Conservation (phyloP, 371 early-diverging fungal genomes). For the Syncephalastrum contaminatum region DNA sequence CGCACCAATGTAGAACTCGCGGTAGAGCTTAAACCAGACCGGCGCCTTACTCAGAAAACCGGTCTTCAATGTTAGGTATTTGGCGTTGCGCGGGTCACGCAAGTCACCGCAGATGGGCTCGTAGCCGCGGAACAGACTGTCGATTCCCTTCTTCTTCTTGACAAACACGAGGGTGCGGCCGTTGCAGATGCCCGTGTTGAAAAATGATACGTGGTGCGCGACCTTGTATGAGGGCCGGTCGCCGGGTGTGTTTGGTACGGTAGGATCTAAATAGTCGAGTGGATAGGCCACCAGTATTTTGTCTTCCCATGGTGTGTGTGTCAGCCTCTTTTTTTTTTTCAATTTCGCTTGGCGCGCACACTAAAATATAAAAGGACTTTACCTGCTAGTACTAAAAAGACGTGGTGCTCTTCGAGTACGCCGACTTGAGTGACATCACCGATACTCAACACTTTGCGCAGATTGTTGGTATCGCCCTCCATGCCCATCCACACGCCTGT, state of each 20-base stretch:
- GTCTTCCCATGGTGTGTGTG: slow-evolving; percentile 45
- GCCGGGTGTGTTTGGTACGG: slow-evolving; percentile 30
- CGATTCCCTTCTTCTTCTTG: slow-evolving; percentile 51
- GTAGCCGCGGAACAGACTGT: slow-evolving; percentile 39
- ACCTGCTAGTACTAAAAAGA: slow-evolving; percentile 40
- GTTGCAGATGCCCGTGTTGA: slow-evolving; percentile 67
- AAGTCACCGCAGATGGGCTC: slow-evolving; percentile 43
- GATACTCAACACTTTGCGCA: slow-evolving; percentile 27
- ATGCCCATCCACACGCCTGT: slow-evolving; percentile 66
- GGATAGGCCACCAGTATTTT: slow-evolving; percentile 73
- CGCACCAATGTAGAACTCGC: slow-evolving; percentile 81
- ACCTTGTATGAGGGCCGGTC: slow-evolving; percentile 49
- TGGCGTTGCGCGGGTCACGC: slow-evolving; percentile 38
- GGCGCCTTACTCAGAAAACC: slow-evolving; percentile 44
- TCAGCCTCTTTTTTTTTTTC: not conserved
- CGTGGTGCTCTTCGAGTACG: slow-evolving; percentile 36
- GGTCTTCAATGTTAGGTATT: slow-evolving; percentile 34
- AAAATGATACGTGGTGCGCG: slow-evolving; percentile 64
- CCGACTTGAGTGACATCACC: slow-evolving; percentile 41
- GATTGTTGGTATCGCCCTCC: slow-evolving; percentile 40
- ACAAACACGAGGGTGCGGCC: slow-evolving; percentile 56
- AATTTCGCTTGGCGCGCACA: not conserved
- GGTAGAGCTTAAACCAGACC: slow-evolving; percentile 43
- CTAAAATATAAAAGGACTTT: slow-evolving; percentile 4
- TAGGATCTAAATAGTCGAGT: slow-evolving; percentile 58